Conservation (phyloP, 768 basidiomycete species). For the Candolleomyces aberdarensis region DNA sequence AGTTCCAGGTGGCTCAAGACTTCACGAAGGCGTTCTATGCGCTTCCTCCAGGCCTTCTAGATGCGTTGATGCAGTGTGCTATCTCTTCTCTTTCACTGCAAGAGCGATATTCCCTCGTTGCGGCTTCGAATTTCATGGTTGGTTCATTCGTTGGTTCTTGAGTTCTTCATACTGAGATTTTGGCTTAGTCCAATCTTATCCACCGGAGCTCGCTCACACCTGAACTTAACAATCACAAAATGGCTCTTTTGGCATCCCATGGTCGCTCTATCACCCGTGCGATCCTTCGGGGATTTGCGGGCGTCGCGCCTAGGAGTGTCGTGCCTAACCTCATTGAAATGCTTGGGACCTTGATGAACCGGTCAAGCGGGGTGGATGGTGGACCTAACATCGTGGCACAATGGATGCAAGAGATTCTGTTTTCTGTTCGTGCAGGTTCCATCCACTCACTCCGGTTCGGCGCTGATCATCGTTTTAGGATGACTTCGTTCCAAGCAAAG, state of each 20-base stretch:
- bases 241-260: constrained; percentile 40
- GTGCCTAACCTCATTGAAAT: constrained; percentile 84
- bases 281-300: constrained; percentile 76
- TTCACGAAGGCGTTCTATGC: constrained; percentile 59
- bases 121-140: constrained; percentile 82
- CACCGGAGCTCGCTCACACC: constrained; percentile 63
- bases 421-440: constrained; percentile 43
- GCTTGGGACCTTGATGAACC: constrained; percentile 60
- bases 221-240: constrained; percentile 51
- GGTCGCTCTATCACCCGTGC: constrained; percentile 73
- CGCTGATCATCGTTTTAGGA: constrained; percentile 38
- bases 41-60: constrained; percentile 60
- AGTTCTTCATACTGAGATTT: not conserved
- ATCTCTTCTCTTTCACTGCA: constrained; percentile 65
- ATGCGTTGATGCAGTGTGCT: constrained; percentile 69
- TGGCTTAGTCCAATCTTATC: constrained; percentile 55
- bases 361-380: constrained; percentile 33
- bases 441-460: not conserved
- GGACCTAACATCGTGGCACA: constrained; percentile 33
- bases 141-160: constrained; percentile 22
- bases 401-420: constrained; percentile 76
- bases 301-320: constrained; percentile 78
- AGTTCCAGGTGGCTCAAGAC: constrained; percentile 45
- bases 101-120: constrained; percentile 82
- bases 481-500: constrained; percentile 72